phyloP scores from a whole-genome alignment of 2,329 filamentous ascomycete species.

The Sarocladium strictum region DNA sequence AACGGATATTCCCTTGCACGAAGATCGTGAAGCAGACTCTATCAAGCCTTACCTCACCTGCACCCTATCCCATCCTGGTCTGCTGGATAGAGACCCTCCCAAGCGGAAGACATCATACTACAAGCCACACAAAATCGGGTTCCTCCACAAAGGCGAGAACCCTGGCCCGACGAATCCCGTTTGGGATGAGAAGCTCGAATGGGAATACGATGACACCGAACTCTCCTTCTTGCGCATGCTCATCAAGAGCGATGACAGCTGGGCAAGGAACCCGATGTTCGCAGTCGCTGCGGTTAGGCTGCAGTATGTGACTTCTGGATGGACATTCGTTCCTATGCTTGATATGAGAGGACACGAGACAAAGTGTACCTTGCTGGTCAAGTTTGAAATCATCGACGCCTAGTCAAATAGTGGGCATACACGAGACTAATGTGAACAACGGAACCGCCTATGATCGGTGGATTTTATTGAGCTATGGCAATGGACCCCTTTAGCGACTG shows the following conservation, averaged over 20 bases:
- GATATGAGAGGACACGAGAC: slow-evolving; percentile 61
- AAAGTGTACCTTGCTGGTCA: slow-evolving; percentile 54
- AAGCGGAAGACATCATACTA: slow-evolving; percentile 60
- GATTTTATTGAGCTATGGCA: too few relatives aligned
- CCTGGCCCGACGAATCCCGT: slow-evolving; percentile 54
- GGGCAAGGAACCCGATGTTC: slow-evolving; percentile 55
- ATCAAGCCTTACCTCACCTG: slow-evolving; percentile 62
- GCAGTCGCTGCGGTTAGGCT: slow-evolving; percentile 56
- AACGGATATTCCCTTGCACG: slow-evolving; percentile 51
- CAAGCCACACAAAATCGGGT: slow-evolving; percentile 50
- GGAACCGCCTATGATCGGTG: too few relatives aligned
- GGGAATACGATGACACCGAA: slow-evolving; percentile 64
- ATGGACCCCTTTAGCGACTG: too few relatives aligned
- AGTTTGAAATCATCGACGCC: slow-evolving; percentile 49
- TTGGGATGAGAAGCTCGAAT: slow-evolving; percentile 61
- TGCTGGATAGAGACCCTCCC: slow-evolving; percentile 38
- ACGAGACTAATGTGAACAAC: neutral
- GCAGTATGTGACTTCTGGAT: slow-evolving; percentile 48
- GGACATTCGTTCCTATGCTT: slow-evolving; percentile 60
- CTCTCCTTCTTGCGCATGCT: slow-evolving; percentile 58
- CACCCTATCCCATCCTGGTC: slow-evolving; percentile 53
- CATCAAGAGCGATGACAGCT: slow-evolving; percentile 62
- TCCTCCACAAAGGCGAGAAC: slow-evolving; percentile 52
- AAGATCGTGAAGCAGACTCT: slow-evolving; percentile 42
- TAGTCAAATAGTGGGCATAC: neutral